Base-by-base conservation (phyloP, 345 rosid genomes). In the Cardiospermum halicacabum region DNA sequence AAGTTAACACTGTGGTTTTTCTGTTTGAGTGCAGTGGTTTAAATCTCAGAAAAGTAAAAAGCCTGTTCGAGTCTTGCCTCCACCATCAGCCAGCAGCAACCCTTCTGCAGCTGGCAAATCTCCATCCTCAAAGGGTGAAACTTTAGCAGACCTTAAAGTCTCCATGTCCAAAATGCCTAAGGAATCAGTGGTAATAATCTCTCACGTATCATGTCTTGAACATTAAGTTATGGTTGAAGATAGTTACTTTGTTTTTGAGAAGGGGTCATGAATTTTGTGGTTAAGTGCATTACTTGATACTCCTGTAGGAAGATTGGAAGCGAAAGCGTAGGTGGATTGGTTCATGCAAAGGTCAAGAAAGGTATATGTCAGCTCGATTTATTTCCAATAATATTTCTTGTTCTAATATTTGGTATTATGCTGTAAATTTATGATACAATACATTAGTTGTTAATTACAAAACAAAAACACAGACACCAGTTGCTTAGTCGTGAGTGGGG, bases 241-340 rank as follows among this genome's bases (percentile, higher is more conserved):
- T 64, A 47, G 51, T 47, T 47, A 47, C 19, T 36, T 12, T 0
- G 1, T 22, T 47, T 21, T 13, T 4, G 15, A 22, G 56, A 22
- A 43, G 30, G 25, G n/a, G 12, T 50, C 39, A 24, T 25, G 37
- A 57, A 28, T 16, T 42, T 26, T 56, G 11, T 58, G 11, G 32
- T 40, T 58, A 12, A 65, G 30, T 60, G 66, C 21, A 56, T 73
- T 67, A 64, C 72, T 48, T 71, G 56, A 75, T 61, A 37, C 39
- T 62, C 72, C 65, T 82, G 72, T 85, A 94, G 99, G 73, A 80
- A 78, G 83, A 82, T 63, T 91, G 99, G 99, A 91, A 84, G 72
- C 76, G 58, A 28, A 85, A 85, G 56, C 70, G 84, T 81, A 21
- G 95, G 99, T 73, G 95, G 91, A 28, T 69, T 75, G 31, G 60